A percentile compares a stretch with the other conserved stretches of the same genome.
Conservation (phyloP, 352 stramenopile genomes). For the Pythium rhizo-oryzae region DNA sequence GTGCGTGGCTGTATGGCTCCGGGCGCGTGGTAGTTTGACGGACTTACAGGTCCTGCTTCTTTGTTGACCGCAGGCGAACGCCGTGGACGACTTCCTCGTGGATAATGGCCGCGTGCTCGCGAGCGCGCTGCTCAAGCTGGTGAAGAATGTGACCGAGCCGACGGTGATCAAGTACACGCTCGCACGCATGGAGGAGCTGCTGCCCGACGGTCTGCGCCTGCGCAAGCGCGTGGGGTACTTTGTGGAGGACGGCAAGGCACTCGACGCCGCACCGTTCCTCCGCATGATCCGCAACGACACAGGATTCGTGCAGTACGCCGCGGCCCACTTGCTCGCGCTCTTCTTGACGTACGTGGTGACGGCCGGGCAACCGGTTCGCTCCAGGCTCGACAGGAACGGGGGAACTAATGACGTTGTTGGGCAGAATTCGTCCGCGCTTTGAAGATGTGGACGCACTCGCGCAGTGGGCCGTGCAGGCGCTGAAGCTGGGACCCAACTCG, state of each 20-base stretch:
- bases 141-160: slow-evolving; percentile 89
- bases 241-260: slow-evolving; percentile 65
- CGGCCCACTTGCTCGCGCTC: slow-evolving; percentile 76
- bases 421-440: slow-evolving; percentile 71
- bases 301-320: slow-evolving; percentile 85
- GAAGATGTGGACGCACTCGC: slow-evolving; percentile 82
- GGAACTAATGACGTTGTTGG: neutral
- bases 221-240: slow-evolving; percentile 83
- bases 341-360: slow-evolving; percentile 86
- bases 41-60: too few species aligned
- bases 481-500: slow-evolving; percentile 65
- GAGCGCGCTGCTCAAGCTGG: slow-evolving; percentile 74
- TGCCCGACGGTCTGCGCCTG: slow-evolving; percentile 78
- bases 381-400: too few species aligned
- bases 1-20: slow-evolving; percentile 23
- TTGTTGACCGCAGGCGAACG: slow-evolving; percentile 43
- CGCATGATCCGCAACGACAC: slow-evolving; percentile 86
- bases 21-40: too few species aligned
- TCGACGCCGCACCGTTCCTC: slow-evolving; percentile 82
- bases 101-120: slow-evolving; percentile 67
- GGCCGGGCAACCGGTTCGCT: too few species aligned
- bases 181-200: slow-evolving; percentile 84
- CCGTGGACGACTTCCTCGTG: slow-evolving; percentile 74
- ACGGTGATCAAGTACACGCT: slow-evolving; percentile 88
- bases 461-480: slow-evolving; percentile 74